Percentiles rank a stretch among this genome's conserved stretches.
Evolutionary conservation across 2,329 filamentous ascomycete species (phyloP).

Genomic region (Talaromyces rugulosus): DNA sequence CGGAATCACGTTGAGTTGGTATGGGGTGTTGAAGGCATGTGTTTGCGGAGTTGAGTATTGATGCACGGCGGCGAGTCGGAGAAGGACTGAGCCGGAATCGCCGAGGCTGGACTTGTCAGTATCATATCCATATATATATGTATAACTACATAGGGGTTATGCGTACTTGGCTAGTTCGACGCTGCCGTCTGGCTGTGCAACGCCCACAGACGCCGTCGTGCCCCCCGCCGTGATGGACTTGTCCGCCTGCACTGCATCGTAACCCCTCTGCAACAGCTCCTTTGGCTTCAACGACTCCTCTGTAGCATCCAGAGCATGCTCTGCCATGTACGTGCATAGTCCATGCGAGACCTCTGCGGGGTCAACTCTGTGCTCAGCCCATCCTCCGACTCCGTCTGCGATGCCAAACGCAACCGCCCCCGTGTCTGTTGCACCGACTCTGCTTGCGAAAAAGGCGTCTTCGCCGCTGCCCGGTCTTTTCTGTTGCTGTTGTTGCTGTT

Average conservation of each 20-base stretch:
- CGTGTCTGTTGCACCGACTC: slow-evolving; percentile 59
- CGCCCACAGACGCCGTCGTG: slow-evolving; percentile 85
- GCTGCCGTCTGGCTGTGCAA: slow-evolving; percentile 67
- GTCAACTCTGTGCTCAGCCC: slow-evolving; percentile 88
- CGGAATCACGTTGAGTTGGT: slow-evolving; percentile 85
- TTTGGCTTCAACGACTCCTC: slow-evolving; percentile 52
- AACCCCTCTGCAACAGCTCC: slow-evolving; percentile 74
- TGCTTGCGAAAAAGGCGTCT: slow-evolving; percentile 90
- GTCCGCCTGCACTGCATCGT: slow-evolving; percentile 75
- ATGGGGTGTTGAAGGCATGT: slow-evolving; percentile 96
- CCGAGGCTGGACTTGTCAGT: slow-evolving; percentile 54
- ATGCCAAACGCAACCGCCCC: slow-evolving; percentile 71
- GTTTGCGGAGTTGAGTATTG: slow-evolving; percentile 81
- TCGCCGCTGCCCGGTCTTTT: slow-evolving; percentile 77
- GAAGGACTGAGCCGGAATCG: slow-evolving; percentile 87
- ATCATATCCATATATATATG: neutral
- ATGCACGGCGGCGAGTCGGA: slow-evolving; percentile 81
- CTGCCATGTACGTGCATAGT: slow-evolving; percentile 88
- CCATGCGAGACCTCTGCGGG: slow-evolving; percentile 94
- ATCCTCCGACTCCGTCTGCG: slow-evolving; percentile 92
- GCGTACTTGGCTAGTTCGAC: slow-evolving; percentile 78
- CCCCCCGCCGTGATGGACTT: slow-evolving; percentile 72
- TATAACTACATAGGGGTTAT: neutral
- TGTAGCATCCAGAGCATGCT: slow-evolving; percentile 54
- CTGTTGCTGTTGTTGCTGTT: slow-evolving; percentile 50